Conservation (phyloP, 371 early-diverging fungal genomes). For the Mucor circinelloides region DNA sequence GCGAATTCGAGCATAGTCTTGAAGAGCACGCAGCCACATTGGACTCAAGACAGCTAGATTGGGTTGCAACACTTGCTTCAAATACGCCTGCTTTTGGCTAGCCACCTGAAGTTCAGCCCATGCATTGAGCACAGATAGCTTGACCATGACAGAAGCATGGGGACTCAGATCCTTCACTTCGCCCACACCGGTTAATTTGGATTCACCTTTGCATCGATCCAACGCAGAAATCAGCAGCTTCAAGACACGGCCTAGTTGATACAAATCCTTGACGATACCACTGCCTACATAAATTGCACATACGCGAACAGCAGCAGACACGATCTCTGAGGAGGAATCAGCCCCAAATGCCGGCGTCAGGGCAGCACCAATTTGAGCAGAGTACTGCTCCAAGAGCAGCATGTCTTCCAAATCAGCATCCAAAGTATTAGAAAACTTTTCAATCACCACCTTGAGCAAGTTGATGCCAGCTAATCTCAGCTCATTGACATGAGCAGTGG, state of each 20-base stretch:
- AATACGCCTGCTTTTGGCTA: conserved; percentile 57
- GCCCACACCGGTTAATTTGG: conserved; percentile 57
- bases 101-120: conserved; percentile 84
- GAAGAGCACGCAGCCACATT: conserved; percentile 60
- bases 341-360: conserved; percentile 84
- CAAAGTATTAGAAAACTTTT: conserved; percentile 63
- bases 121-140: conserved; percentile 75
- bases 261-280: conserved; percentile 80
- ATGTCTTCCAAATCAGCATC: conserved; percentile 87
- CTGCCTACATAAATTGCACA: conserved; percentile 85
- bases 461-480: conserved; percentile 79
- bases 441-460: conserved; percentile 72
- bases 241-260: conserved; percentile 73
- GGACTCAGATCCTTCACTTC: conserved; percentile 63
- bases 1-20: conserved; percentile 62
- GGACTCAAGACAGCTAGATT: conserved; percentile 60
- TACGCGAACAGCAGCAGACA: conserved; percentile 80
- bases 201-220: conserved; percentile 70
- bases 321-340: conserved; percentile 79
- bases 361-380: conserved; percentile 89
- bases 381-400: conserved; percentile 84
- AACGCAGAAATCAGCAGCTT: conserved; percentile 73
- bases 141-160: conserved; percentile 81
- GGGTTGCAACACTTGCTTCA: conserved; percentile 68
- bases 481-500: conserved; percentile 80